phyloP scores from a whole-genome alignment of 768 basidiomycete genomes.

The Calocybe indica region DNA sequence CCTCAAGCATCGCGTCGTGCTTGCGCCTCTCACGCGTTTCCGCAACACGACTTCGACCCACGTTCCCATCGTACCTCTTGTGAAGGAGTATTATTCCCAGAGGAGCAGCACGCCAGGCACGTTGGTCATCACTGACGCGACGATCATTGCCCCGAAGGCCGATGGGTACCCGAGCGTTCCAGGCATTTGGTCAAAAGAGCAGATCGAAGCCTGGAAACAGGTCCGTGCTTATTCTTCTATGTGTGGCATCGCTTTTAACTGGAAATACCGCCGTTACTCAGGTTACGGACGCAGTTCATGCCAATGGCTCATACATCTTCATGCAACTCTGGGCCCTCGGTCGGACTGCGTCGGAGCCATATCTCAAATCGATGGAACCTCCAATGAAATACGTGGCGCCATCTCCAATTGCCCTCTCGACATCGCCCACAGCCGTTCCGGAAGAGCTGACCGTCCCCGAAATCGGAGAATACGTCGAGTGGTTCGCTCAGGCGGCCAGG shows the following conservation, averaged over 20 bases:
- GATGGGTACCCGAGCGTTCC: conserved; percentile 41
- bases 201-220: conserved; percentile 52
- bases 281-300: conserved; percentile 56
- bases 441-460: conserved; percentile 39
- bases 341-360: conserved; percentile 25
- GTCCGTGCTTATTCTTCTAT: conserved; percentile 19
- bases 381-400: conserved; percentile 26
- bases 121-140: conserved; percentile 49
- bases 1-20: conserved; percentile 39
- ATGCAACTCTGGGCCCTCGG: conserved; percentile 57
- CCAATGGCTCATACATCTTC: conserved; percentile 39
- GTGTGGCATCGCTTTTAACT: background rate
- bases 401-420: conserved; percentile 19
- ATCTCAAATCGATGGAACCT: conserved; percentile 31
- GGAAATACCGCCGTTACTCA: conserved; percentile 11
- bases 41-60: conserved; percentile 13
- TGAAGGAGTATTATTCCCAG: conserved; percentile 40
- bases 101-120: conserved; percentile 39
- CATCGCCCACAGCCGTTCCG: conserved; percentile 18
- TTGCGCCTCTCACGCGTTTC: conserved; percentile 24
- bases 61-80: conserved; percentile 27
- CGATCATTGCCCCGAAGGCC: conserved; percentile 36
- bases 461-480: conserved; percentile 41
- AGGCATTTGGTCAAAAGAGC: conserved; percentile 53
- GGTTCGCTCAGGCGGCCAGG: conserved; percentile 48